Evolutionary conservation across 495 filamentous ascomycete species (phyloP), one percentile per base, ranked within the genome.

Genomic region (Xylaria scruposa): DNA sequence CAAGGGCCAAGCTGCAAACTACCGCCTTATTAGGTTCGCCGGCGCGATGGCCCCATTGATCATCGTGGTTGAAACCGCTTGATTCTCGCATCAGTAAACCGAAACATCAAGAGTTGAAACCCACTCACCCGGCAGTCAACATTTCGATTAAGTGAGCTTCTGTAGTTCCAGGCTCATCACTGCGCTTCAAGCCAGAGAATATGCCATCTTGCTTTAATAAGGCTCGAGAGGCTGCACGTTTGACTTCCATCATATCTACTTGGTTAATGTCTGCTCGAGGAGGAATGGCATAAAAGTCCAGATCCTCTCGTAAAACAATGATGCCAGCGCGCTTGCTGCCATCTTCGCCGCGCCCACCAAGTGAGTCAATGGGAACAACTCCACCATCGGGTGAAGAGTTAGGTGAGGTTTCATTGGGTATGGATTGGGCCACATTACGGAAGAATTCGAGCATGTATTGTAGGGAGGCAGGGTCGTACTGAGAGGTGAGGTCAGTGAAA

Each of bases 371-470:
- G 4, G 90, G 87, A 54, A 92, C 85, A 24, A 88, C 87, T 44
- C 92, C 91, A 29, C 85, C 78, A 36, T 91, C 90, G 3, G 87
- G 86, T 12, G 86, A 88, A 51, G 88, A 84, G 49, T 83, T 88
- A 10, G 88, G 87, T 13, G 92, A 91, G 13, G 87, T 83, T 53
- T 91, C 88, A 33, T 88, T 88, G 13, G 95, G 94, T 65, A 99
- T 98, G 38, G 93, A 95, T 78, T 97, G 94, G 40, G 96, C 95
- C 65, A 99, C 95, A 63, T 90, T 90, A 53, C 96, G 93, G 86
- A 99, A 99, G 84, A 99, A 99, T 74, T 98, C 96, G 61, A 99
- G 89, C 97, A 99, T 99, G 85, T 98, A 99, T 81, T 98, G 94
- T 33, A 99, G 88, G 46, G 94, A 97, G 33, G 90, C 89, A 38